Conservation (phyloP, 192 early-diverging fungal genomes). For the Podila horticola region DNA sequence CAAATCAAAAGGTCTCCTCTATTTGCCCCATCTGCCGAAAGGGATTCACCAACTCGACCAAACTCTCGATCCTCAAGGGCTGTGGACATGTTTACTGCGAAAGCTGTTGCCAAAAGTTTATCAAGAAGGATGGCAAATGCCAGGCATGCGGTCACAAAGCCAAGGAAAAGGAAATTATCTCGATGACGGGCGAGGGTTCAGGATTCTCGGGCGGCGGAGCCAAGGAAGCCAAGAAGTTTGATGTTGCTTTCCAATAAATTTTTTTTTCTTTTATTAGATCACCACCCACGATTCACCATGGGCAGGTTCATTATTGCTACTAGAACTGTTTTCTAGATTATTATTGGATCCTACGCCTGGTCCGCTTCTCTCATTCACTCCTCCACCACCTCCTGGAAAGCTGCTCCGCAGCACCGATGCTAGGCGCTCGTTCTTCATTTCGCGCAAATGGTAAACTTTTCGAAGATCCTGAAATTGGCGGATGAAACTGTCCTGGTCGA, state of each 20-base stretch:
- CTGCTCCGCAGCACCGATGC: slow-evolving; percentile 38
- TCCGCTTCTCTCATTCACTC: background rate
- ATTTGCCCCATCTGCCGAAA: slow-evolving; percentile 81
- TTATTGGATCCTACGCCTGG: background rate
- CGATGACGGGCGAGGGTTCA: slow-evolving; percentile 73
- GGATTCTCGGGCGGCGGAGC: slow-evolving; percentile 64
- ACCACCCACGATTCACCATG: background rate
- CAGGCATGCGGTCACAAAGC: slow-evolving; percentile 73
- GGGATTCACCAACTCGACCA: slow-evolving; percentile 74
- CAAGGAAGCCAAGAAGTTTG: slow-evolving; percentile 69
- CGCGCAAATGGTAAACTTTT: slow-evolving; percentile 66
- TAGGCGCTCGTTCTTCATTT: slow-evolving; percentile 56
- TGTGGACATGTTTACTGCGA: slow-evolving; percentile 84
- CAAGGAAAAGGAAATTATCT: slow-evolving; percentile 75
- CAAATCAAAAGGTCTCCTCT: slow-evolving; percentile 38
- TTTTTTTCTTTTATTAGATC: slow-evolving; percentile 11
- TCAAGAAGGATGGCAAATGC: slow-evolving; percentile 74
- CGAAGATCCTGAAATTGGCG: slow-evolving; percentile 60
- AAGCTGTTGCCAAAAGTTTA: slow-evolving; percentile 71
- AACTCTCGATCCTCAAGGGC: slow-evolving; percentile 63
- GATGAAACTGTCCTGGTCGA: slow-evolving; percentile 60
- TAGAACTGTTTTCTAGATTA: background rate
- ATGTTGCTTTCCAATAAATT: slow-evolving; percentile 75
- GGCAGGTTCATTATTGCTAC: background rate
- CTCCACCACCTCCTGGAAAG: background rate